Evolutionary conservation across 192 early-diverging fungal genomes (phyloP).

Genomic region (Allomyces arbusculus): DNA sequence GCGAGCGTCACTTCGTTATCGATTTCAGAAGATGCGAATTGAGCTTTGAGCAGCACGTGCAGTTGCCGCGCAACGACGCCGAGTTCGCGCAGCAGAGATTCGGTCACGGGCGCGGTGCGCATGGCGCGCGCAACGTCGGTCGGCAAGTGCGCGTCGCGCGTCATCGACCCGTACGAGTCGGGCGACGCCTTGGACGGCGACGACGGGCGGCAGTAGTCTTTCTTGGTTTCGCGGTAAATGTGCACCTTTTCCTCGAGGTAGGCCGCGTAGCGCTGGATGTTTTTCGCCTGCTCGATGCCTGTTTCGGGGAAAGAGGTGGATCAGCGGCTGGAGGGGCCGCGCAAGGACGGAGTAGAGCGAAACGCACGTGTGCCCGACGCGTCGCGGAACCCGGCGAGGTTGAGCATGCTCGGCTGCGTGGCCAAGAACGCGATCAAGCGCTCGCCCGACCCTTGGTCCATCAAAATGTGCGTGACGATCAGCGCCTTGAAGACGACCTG

Average conservation of each 20-base stretch:
- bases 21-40: constrained; percentile 20
- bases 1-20: constrained; percentile 28
- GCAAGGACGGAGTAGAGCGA: not conserved
- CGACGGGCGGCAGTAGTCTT: constrained; percentile 21
- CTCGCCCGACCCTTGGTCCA: constrained; percentile 20
- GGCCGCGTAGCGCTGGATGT: constrained; percentile 21
- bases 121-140: not conserved
- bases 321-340: too few species aligned
- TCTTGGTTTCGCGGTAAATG: constrained; percentile 19
- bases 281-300: constrained; percentile 28
- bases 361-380: constrained; percentile 18
- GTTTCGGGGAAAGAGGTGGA: not conserved
- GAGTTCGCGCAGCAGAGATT: constrained; percentile 23
- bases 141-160: not conserved
- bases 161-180: constrained; percentile 13
- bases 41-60: constrained; percentile 24
- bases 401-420: constrained; percentile 14
- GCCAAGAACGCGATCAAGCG: constrained; percentile 19
- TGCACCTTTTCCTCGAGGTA: constrained; percentile 26
- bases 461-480: constrained; percentile 23
- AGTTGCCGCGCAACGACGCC: constrained; percentile 23
- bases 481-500: constrained; percentile 24
- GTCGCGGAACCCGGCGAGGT: constrained; percentile 26
- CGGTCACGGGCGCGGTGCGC: constrained; percentile 5
- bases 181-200: constrained; percentile 18